Evolutionary conservation across 1,284 basidiomycete genomes (phyloP).

Genomic region (Trichosporon ovoides): DNA sequence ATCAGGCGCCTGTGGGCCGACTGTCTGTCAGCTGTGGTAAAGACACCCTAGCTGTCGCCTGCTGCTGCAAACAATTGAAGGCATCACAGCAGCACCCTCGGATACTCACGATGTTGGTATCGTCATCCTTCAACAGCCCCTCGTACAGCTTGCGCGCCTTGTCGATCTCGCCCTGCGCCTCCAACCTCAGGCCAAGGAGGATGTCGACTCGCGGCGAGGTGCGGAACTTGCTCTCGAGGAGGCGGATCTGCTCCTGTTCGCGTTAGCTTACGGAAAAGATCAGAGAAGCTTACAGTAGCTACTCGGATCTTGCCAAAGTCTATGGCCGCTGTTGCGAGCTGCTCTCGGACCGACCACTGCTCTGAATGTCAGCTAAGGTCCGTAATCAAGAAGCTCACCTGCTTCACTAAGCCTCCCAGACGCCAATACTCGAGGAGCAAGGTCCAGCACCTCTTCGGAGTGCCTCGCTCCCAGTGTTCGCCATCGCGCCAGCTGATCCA

Average conservation of each 20-base stretch:
- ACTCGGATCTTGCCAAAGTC: slow-evolving; percentile 72
- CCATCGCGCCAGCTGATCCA: slow-evolving; percentile 65
- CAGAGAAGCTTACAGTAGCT: slow-evolving; percentile 64
- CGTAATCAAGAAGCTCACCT: slow-evolving; percentile 21
- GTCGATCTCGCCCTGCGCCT: slow-evolving; percentile 56
- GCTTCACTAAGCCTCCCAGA: slow-evolving; percentile 37
- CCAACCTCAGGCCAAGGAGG: slow-evolving; percentile 79
- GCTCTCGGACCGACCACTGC: slow-evolving; percentile 77
- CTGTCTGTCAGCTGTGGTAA: slow-evolving; percentile 52
- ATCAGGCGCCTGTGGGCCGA: slow-evolving; percentile 78
- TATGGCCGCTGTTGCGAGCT: slow-evolving; percentile 76
- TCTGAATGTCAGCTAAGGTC: slow-evolving; percentile 49
- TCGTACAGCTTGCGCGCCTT: slow-evolving; percentile 54
- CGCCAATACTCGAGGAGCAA: slow-evolving; percentile 58
- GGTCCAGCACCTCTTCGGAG: slow-evolving; percentile 66
- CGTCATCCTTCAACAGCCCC: slow-evolving; percentile 64
- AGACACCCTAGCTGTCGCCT: too few species aligned
- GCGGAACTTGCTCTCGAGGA: slow-evolving; percentile 68
- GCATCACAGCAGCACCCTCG: too few species aligned
- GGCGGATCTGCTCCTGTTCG: slow-evolving; percentile 60
- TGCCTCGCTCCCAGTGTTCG: slow-evolving; percentile 61
- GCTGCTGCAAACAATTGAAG: background rate
- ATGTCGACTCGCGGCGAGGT: slow-evolving; percentile 74
- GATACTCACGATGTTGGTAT: slow-evolving; percentile 66
- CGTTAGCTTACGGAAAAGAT: background rate